Evolutionary conservation across 2,329 filamentous ascomycete species (phyloP).

Genomic region (Hypoxylon sp.): DNA sequence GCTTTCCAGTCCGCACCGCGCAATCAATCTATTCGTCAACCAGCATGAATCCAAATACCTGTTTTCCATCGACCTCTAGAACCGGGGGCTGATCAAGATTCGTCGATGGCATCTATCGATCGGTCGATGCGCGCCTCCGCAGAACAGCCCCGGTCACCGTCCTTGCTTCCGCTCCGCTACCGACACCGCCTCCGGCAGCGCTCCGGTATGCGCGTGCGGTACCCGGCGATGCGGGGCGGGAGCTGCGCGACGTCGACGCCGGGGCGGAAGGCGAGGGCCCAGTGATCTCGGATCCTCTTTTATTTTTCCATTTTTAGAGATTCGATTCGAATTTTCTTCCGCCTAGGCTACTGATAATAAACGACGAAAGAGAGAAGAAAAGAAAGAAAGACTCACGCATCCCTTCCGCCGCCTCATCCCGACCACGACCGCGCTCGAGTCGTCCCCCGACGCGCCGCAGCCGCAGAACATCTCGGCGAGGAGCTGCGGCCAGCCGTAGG

Average conservation of each 20-base stretch:
- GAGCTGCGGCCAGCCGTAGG: slow-evolving; percentile 8
- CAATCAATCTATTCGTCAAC: no score
- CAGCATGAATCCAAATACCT: no score
- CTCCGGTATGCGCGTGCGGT: slow-evolving; percentile 18
- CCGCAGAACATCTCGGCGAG: slow-evolving; percentile 6
- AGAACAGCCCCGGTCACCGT: no score
- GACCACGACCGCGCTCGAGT: background rate
- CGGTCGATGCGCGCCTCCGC: no score
- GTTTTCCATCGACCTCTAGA: no score
- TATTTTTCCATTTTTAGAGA: no score
- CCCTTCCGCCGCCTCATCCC: slow-evolving; percentile 18
- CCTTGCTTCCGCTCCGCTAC: background rate
- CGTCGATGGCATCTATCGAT: no score
- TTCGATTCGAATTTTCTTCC: no score
- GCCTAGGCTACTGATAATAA: no score
- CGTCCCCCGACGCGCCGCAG: background rate
- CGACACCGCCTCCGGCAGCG: slow-evolving; percentile 12
- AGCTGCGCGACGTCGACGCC: slow-evolving; percentile 25
- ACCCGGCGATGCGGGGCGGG: slow-evolving; percentile 17
- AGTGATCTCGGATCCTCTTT: slow-evolving; percentile 27
- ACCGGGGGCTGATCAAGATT: no score
- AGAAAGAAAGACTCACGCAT: slow-evolving; percentile 25
- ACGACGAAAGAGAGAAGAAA: background rate
- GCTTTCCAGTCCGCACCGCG: no score
- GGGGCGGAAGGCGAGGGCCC: slow-evolving; percentile 31